Base-by-base conservation (phyloP, 1,139 yeast genomes). In the Groenewaldozyma auringiensis region DNA sequence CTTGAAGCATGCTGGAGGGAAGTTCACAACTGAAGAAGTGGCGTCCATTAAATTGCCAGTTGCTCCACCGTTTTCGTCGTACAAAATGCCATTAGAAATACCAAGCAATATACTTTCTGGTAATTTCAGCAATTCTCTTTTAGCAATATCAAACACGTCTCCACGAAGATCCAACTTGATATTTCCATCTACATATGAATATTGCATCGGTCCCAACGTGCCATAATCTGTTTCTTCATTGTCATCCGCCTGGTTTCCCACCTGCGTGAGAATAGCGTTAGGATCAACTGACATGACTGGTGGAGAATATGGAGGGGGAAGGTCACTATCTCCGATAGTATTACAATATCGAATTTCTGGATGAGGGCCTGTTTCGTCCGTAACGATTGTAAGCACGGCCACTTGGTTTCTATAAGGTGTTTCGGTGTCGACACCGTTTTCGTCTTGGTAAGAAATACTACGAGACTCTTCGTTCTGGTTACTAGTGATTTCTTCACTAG, bases 81-180 rank as follows among this genome's bases (percentile, higher is more conserved):
- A 73, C 60, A 85, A 82, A 4, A 88, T 89, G 33, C 97, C 96
- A 54, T 86, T 85, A 14, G 97, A 64, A 81, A 94, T 46, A 55
- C 96, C 87, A 47, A 89, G 74, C 50, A 94, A 69, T 29, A 94
- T 81, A 52, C 92, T 80, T 63, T 94, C 97, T 1, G 98, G 97
- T 44, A 92, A 70, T 47, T 89, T 79, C 83, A 88, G 81, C 54
- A 92, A 74, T 62, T 87, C 96, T 55, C 87, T 95, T 52, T 96
- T 72, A 1, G 95, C 80, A 43, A 92, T 81, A 46, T 79, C 76
- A 63, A 82, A 85, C 50, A 67, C 62, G 16, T 63, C 66, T 13
- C 86, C 94, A 43, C 94, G 71, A 46, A 82, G 74, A 59, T 79
- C 78, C 65, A 83, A 72, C 54, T 73, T 76, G 50, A 86, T 83